These are phyloP conservation scores for Aspergillus sp. DNA, from an alignment of 2,329 filamentous ascomycete genomes.

Conservation along the genomic window DNA sequence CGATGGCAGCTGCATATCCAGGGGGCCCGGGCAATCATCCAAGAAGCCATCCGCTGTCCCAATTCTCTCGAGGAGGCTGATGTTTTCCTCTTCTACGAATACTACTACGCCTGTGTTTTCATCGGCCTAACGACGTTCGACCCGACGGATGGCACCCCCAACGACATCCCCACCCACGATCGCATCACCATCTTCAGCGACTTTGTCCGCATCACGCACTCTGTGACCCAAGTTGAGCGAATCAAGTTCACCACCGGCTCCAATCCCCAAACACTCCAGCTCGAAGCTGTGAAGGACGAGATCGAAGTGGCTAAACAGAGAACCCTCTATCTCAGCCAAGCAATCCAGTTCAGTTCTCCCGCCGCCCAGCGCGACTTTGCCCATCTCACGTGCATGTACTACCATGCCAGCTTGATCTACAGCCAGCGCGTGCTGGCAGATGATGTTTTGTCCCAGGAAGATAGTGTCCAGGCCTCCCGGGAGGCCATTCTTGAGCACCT, in stretches of 20 bases:
- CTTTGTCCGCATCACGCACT: slow-evolving; percentile 22
- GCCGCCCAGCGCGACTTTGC: slow-evolving; percentile 15
- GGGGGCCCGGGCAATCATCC: slow-evolving; percentile 21
- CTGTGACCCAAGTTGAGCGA: slow-evolving; percentile 21
- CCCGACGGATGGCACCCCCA: slow-evolving; percentile 9
- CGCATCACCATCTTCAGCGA: slow-evolving; percentile 21
- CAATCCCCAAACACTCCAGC: neutral
- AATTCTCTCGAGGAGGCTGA: slow-evolving; percentile 7
- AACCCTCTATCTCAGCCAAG: slow-evolving; percentile 14
- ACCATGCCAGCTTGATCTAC: slow-evolving; percentile 25
- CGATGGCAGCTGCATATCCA: slow-evolving; percentile 25
- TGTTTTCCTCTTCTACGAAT: slow-evolving; percentile 23
- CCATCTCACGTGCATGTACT: slow-evolving; percentile 23
- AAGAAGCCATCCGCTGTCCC: neutral
- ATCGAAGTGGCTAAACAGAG: slow-evolving; percentile 12
- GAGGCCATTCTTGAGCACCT: slow-evolving; percentile 10
- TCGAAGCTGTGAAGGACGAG: slow-evolving; percentile 3
- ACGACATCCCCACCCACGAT: slow-evolving; percentile 12
- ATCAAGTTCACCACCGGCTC: slow-evolving; percentile 5
- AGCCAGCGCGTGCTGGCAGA: slow-evolving; percentile 19
- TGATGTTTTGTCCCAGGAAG: neutral
- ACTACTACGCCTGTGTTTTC: slow-evolving; percentile 26
- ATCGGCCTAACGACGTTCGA: slow-evolving; percentile 24
- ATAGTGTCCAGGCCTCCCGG: slow-evolving; percentile 1
- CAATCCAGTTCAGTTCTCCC: slow-evolving; percentile 13